phyloP scores from a whole-genome alignment of 192 early-diverging fungal species.

The Phycomyces blakesleeanus region DNA sequence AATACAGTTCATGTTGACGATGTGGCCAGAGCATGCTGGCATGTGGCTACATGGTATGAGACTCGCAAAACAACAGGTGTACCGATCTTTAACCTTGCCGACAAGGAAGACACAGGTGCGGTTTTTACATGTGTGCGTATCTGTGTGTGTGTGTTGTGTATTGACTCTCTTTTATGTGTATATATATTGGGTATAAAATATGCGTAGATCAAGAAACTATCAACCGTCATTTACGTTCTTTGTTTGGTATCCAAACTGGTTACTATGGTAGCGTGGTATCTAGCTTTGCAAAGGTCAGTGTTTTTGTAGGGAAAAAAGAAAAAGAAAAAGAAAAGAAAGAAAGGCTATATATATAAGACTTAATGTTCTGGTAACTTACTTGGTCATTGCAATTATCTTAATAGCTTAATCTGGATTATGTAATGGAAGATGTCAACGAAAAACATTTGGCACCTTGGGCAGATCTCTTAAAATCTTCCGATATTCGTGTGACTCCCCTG shows the following conservation, averaged over 20 bases:
- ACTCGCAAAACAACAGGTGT: slow-evolving; percentile 30
- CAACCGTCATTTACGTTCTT: slow-evolving; percentile 61
- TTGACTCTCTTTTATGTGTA: too few species aligned
- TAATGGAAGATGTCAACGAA: slow-evolving; percentile 85
- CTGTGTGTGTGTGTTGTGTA: too few species aligned
- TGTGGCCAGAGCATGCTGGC: slow-evolving; percentile 64
- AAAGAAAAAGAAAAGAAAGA: too few species aligned
- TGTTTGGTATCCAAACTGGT: slow-evolving; percentile 83
- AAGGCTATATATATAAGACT: too few species aligned
- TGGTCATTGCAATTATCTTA: too few species aligned
- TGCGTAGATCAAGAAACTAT: slow-evolving; percentile 81
- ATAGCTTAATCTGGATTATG: slow-evolving; percentile 76
- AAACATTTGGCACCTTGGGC: slow-evolving; percentile 93
- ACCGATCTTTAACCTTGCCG: slow-evolving; percentile 81
- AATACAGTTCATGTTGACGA: slow-evolving; percentile 94
- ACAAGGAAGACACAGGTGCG: slow-evolving; percentile 86
- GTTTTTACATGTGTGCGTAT: too few species aligned
- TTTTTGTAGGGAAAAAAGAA: too few species aligned
- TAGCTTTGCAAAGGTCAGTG: slow-evolving; percentile 80
- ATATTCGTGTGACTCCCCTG: slow-evolving; percentile 76
- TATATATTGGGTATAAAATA: too few species aligned
- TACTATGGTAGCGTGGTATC: slow-evolving; percentile 77
- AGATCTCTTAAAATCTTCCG: slow-evolving; percentile 66
- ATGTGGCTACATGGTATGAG: slow-evolving; percentile 51
- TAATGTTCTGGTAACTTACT: too few species aligned